Conservation (phyloP, 2,329 filamentous ascomycete genomes). For the Trichoderma sp. region DNA sequence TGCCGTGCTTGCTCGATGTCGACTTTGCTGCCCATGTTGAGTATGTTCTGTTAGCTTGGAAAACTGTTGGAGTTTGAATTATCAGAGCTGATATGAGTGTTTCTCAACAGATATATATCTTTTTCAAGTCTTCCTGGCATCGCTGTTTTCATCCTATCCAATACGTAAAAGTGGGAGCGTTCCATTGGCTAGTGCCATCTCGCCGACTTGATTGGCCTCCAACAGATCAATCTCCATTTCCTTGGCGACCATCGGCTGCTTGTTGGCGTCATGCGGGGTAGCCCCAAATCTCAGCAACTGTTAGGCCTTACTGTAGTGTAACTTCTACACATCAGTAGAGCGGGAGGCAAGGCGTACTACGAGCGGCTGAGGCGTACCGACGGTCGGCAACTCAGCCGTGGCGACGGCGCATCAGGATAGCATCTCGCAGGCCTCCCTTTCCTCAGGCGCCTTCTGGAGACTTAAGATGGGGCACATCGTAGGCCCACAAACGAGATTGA, state of each 20-base stretch:
- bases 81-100: not conserved
- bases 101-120: not conserved
- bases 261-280: conserved; percentile 15
- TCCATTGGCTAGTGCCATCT: not conserved
- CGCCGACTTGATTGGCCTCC: conserved; percentile 1
- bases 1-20: conserved; percentile 29
- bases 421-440: not conserved
- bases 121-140: not conserved
- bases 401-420: not conserved
- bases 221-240: not conserved
- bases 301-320: not conserved
- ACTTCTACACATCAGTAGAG: no score
- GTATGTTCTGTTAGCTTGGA: not conserved
- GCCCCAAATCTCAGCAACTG: not conserved
- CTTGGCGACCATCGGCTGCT: conserved; percentile 16
- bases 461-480: not conserved
- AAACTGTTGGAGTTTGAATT: not conserved
- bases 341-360: conserved; percentile 1
- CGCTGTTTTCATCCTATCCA: not conserved
- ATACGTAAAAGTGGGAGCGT: conserved; percentile 8
- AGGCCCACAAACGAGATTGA: conserved; percentile 6
- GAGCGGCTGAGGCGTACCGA: conserved; percentile 19
- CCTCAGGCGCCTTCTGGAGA: not conserved
- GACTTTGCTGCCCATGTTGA: not conserved
- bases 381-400: conserved; percentile 17